Percentiles rank a stretch among this genome's conserved stretches.
Conservation (phyloP, 2,329 filamentous ascomycete species). For the Leptosphaerulina australis region DNA sequence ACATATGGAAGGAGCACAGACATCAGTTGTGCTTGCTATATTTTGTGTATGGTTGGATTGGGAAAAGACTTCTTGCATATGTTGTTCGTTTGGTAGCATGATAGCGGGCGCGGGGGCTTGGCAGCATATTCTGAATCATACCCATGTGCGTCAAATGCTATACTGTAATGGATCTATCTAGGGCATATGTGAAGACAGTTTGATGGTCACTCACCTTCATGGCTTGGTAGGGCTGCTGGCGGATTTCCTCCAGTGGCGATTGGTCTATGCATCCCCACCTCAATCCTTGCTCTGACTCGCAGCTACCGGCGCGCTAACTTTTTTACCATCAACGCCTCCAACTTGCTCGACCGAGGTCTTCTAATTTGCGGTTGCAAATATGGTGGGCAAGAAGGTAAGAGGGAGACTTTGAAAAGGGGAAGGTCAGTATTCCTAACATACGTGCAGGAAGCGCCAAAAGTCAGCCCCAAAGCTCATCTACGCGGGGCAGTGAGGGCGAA, state of each 20-base stretch:
- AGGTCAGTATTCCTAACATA: slow-evolving; percentile 14
- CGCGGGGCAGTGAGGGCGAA: slow-evolving; percentile 39
- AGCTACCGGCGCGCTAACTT: slow-evolving; percentile 33
- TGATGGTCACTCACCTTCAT: slow-evolving; percentile 29
- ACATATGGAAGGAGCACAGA: too few relatives aligned
- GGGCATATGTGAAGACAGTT: neutral
- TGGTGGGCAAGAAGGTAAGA: slow-evolving; percentile 43
- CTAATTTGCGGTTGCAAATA: slow-evolving; percentile 26
- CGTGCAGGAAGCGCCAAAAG: slow-evolving; percentile 34
- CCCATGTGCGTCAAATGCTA: neutral
- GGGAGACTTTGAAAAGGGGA: neutral
- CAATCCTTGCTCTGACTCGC: slow-evolving; percentile 34
- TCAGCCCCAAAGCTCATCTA: slow-evolving; percentile 39
- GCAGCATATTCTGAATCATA: slow-evolving; percentile 3
- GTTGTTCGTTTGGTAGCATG: slow-evolving; percentile 19
- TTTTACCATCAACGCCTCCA: slow-evolving; percentile 28
- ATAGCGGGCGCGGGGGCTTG: slow-evolving; percentile 18
- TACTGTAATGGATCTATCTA: neutral
- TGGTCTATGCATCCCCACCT: slow-evolving; percentile 25
- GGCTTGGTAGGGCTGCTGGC: slow-evolving; percentile 24
- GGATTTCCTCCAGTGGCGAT: slow-evolving; percentile 33
- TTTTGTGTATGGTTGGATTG: slow-evolving; percentile 12
- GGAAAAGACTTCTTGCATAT: slow-evolving; percentile 15
- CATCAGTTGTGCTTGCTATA: neutral
- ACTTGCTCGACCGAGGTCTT: slow-evolving; percentile 18